A percentile compares a stretch with the other conserved stretches of the same genome.
phyloP scores from a whole-genome alignment of 2,329 filamentous ascomycete species.

The Fusarium denticulatum region DNA sequence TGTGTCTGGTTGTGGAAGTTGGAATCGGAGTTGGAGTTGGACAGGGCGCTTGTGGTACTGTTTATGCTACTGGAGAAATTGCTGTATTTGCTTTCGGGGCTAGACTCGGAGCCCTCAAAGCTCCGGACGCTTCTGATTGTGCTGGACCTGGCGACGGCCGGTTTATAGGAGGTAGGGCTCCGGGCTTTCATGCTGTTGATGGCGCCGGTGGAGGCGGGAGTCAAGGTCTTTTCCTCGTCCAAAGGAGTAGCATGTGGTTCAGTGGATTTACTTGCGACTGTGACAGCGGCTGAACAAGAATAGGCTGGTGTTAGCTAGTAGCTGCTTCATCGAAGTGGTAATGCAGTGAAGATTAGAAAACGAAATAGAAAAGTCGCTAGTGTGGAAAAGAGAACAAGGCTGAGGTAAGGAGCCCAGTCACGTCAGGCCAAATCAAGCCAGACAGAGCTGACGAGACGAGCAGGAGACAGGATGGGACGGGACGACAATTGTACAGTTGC shows the following conservation, averaged over 20 bases:
- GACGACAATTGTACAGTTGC: slow-evolving; percentile 27
- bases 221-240: slow-evolving; percentile 47
- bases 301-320: slow-evolving; percentile 31
- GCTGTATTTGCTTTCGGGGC: slow-evolving; percentile 59
- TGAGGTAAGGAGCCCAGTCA: slow-evolving; percentile 25
- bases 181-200: slow-evolving; percentile 54
- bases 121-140: slow-evolving; percentile 68
- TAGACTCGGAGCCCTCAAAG: slow-evolving; percentile 61
- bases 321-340: background rate
- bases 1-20: slow-evolving; percentile 47
- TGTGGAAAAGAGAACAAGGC: slow-evolving; percentile 16
- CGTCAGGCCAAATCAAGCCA: background rate
- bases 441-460: slow-evolving; percentile 5
- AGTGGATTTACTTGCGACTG: slow-evolving; percentile 28
- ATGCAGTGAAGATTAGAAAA: slow-evolving; percentile 1
- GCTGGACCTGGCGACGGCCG: slow-evolving; percentile 46
- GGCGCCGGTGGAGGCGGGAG: slow-evolving; percentile 52
- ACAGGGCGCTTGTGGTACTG: slow-evolving; percentile 62
- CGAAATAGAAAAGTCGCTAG: background rate
- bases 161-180: slow-evolving; percentile 46
- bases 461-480: slow-evolving; percentile 14
- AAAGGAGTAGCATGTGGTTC: slow-evolving; percentile 45
- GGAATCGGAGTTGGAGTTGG: slow-evolving; percentile 52
- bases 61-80: slow-evolving; percentile 66
- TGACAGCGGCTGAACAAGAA: slow-evolving; percentile 34